These are phyloP conservation scores for Colletotrichum liaoningense DNA, from an alignment of 2,329 filamentous ascomycete genomes.

Conservation along the genomic window DNA sequence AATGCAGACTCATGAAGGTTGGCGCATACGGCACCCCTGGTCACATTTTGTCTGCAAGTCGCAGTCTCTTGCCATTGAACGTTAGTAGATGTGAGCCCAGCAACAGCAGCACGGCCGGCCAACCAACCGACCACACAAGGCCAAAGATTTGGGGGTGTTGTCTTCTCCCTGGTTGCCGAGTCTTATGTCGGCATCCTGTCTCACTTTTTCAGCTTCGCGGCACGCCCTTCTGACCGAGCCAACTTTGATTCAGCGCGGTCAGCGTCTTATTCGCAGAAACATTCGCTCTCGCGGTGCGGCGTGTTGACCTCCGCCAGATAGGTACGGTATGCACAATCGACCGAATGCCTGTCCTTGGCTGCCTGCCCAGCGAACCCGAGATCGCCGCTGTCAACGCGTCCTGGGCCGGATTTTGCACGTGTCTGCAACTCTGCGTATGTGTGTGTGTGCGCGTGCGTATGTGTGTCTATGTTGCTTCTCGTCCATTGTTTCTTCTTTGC, in stretches of 20 bases:
- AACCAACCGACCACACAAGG: not conserved
- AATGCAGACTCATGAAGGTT: constrained; percentile 6
- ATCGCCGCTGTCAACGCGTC: constrained; percentile 16
- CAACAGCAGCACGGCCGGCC: no score
- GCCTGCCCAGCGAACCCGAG: not conserved
- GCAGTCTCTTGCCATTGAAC: not conserved
- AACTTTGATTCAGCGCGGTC: not conserved
- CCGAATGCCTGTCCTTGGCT: constrained; percentile 12
- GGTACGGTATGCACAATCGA: not conserved
- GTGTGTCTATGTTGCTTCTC: not conserved
- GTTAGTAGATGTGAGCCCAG: not conserved
- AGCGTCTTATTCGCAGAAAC: constrained; percentile 7
- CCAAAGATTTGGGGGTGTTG: not conserved
- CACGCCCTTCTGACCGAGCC: constrained; percentile 2
- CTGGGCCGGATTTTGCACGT: constrained; percentile 6
- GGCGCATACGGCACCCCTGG: not conserved
- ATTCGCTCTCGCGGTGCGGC: constrained; percentile 5
- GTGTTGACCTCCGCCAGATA: not conserved
- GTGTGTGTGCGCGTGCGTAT: not conserved
- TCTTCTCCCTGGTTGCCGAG: constrained; percentile 1
- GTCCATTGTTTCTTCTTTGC: not conserved
- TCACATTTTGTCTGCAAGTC: not conserved
- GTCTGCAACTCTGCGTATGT: not conserved
- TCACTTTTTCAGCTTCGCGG: constrained; percentile 18
- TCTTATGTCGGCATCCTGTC: not conserved